Percentiles rank a stretch among this genome's conserved stretches.
phyloP scores from a whole-genome alignment of 768 basidiomycete species.

The Phaffia tasmanica region DNA sequence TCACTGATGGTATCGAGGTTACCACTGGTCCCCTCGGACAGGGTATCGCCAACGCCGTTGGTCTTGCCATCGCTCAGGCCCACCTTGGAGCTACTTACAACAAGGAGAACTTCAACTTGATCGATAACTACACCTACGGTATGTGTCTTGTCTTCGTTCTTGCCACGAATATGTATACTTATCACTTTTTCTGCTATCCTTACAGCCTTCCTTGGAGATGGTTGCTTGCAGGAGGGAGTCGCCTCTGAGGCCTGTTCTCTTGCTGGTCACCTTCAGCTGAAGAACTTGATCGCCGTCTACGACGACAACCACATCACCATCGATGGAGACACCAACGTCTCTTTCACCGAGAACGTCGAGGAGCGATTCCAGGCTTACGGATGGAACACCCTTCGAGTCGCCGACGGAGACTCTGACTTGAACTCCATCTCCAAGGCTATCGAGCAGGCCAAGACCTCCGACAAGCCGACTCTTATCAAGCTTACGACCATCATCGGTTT shows the following conservation, averaged over 20 bases:
- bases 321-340: conserved; percentile 79
- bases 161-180: neutral
- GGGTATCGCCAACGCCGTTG: conserved; percentile 77
- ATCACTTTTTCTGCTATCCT: conserved; percentile 24
- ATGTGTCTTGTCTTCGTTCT: conserved; percentile 1
- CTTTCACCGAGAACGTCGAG: conserved; percentile 89
- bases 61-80: conserved; percentile 83
- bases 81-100: conserved; percentile 85
- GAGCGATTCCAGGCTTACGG: conserved; percentile 82
- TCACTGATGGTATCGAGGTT: conserved; percentile 56
- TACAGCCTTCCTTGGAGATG: conserved; percentile 80
- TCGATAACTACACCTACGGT: conserved; percentile 87
- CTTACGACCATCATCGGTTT: conserved; percentile 84
- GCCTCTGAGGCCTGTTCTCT: conserved; percentile 83
- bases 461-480: conserved; percentile 76
- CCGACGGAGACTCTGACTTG: conserved; percentile 69
- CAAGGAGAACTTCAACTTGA: conserved; percentile 61
- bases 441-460: conserved; percentile 59
- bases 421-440: conserved; percentile 67
- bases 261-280: conserved; percentile 85
- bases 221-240: conserved; percentile 95
- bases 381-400: conserved; percentile 82
- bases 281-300: conserved; percentile 84
- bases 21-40: conserved; percentile 95
- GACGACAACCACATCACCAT: conserved; percentile 98